Evolutionary conservation across 257 asterid species (phyloP), one percentile per base, ranked within the genome.

Genomic region (Plantago elongata): DNA sequence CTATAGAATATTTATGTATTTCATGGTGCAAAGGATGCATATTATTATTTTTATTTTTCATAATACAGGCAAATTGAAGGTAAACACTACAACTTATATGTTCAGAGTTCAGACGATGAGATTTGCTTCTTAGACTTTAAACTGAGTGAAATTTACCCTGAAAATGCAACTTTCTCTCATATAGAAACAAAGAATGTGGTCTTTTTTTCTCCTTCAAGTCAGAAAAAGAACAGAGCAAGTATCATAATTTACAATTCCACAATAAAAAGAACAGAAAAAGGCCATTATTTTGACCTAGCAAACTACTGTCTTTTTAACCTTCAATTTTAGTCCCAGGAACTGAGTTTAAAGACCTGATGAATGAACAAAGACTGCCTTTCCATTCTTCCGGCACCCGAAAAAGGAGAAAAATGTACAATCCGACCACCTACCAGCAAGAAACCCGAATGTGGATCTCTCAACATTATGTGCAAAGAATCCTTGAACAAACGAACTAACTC

Each of bases 241-340:
- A 61, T 72, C 51, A 45, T n/a, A 74, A 79, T 81, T 75, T 79
- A 84, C 92, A 81, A 65, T 81, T 75, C 82, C 67, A 66, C 65
- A 69, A 64, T 40, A 68, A 81, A 34, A 34, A 34, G 40, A 34
- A 4, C 8, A 4, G 8, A 34, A 34, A 34, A 34, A 34, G 40
- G 40, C 40, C 40, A 34, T 34, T 34, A 34, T 34, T 34, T 34
- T 34, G 40, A 34, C 40, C 40, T 34, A 34, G 2, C 40, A 34
- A 34, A 34, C 5, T 7, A 34, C 40, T 7, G 40, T 34, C 40
- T 34, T 34, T 34, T 22, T 34, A 5, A 34, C 40, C 40, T 34
- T 27, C 59, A 37, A 54, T 27, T 27, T 54, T 12, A 30, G 38
- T 75, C 69, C 69, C 75, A 45, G 59, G 43, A 48, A 66, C 40